Percentiles rank a stretch among this genome's conserved stretches.
Evolutionary conservation across 495 filamentous ascomycete species (phyloP).

Genomic region (Cercophora newfieldiana): DNA sequence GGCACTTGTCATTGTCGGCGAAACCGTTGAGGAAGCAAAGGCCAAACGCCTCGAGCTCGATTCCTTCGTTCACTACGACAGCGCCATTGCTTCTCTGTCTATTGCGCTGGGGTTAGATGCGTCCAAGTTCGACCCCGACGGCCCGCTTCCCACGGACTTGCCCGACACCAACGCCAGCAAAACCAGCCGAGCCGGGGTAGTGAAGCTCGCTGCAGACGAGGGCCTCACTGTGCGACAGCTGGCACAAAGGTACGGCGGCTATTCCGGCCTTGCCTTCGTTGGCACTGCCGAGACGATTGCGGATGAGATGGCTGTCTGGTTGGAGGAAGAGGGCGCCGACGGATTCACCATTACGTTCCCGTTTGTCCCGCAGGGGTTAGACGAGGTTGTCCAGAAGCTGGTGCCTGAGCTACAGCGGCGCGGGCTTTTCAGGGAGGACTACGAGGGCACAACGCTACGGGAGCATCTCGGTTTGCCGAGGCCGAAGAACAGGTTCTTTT

Average conservation of each 20-base stretch:
- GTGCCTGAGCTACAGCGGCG: conserved; percentile 54
- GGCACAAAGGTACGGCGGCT: conserved; percentile 53
- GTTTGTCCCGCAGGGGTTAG: conserved; percentile 52
- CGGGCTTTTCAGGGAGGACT: conserved; percentile 52
- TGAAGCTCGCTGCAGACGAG: conserved; percentile 47
- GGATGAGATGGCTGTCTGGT: conserved; percentile 50
- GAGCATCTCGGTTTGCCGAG: conserved; percentile 55
- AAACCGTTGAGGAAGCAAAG: conserved; percentile 50
- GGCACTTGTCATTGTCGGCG: conserved; percentile 45
- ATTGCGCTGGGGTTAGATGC: conserved; percentile 50
- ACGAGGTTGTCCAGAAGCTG: conserved; percentile 49
- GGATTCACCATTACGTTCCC: conserved; percentile 52
- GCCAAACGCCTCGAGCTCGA: conserved; percentile 52
- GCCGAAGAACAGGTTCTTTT: conserved; percentile 54
- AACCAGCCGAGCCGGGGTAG: conserved; percentile 43
- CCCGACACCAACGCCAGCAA: conserved; percentile 58
- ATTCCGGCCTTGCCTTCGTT: conserved; percentile 53
- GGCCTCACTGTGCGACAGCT: conserved; percentile 51
- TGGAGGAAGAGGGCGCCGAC: conserved; percentile 46
- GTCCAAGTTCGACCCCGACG: conserved; percentile 50
- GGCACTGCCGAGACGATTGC: conserved; percentile 51
- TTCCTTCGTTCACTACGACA: conserved; percentile 57
- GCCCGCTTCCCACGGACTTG: conserved; percentile 47
- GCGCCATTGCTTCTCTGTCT: conserved; percentile 55
- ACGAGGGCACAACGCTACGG: conserved; percentile 40